Percentiles rank a stretch among this genome's conserved stretches.
Conservation (phyloP, 2,329 filamentous ascomycete species). For the Emydomyces testavorans region DNA sequence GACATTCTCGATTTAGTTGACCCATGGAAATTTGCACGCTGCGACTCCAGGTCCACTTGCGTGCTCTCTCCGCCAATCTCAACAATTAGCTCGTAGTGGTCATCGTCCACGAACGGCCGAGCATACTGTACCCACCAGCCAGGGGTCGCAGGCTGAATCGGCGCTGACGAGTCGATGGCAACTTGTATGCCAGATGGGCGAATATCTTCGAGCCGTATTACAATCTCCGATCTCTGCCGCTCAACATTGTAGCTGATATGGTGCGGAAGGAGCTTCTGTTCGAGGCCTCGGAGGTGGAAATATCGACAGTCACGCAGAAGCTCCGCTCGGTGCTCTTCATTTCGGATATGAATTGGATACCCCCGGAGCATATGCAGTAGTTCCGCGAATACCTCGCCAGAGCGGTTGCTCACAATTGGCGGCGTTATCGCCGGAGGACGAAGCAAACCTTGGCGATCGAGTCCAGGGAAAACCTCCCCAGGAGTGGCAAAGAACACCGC, state of each 20-base stretch:
- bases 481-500: slow-evolving; percentile 74
- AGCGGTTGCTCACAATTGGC: slow-evolving; percentile 67
- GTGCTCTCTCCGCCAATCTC: slow-evolving; percentile 64
- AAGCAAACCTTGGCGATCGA: slow-evolving; percentile 65
- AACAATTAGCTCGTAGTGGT: slow-evolving; percentile 60
- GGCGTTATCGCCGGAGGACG: slow-evolving; percentile 79
- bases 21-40: slow-evolving; percentile 60
- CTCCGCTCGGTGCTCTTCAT: slow-evolving; percentile 63
- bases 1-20: slow-evolving; percentile 58
- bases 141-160: slow-evolving; percentile 19
- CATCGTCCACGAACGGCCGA: slow-evolving; percentile 73
- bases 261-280: slow-evolving; percentile 75
- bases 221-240: slow-evolving; percentile 60
- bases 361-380: slow-evolving; percentile 71
- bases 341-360: slow-evolving; percentile 65
- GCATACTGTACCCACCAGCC: slow-evolving; percentile 62
- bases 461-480: slow-evolving; percentile 70
- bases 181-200: slow-evolving; percentile 72
- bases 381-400: slow-evolving; percentile 73
- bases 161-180: slow-evolving; percentile 35
- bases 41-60: slow-evolving; percentile 42
- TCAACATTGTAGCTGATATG: slow-evolving; percentile 62
- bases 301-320: slow-evolving; percentile 80
- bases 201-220: slow-evolving; percentile 72
- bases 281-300: slow-evolving; percentile 82